These are phyloP conservation scores for Royoungia palumana DNA, from an alignment of 768 basidiomycete genomes.

Conservation along the genomic window DNA sequence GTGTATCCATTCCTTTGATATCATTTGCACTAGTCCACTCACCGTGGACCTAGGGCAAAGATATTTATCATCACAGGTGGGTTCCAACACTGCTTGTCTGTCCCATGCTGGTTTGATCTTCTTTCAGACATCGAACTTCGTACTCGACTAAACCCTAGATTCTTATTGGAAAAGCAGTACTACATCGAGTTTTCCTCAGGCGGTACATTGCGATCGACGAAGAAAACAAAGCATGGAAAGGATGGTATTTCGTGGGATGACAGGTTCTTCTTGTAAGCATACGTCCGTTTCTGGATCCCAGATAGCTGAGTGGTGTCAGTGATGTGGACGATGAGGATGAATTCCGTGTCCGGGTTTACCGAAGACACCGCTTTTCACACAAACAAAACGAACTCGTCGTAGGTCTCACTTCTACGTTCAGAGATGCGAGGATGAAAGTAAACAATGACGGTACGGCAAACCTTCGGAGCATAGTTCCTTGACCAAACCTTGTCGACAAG, in stretches of 20 bases:
- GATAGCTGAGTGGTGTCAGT: background rate
- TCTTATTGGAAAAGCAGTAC: background rate
- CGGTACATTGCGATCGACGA: background rate
- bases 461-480: no score
- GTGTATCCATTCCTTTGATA: no score
- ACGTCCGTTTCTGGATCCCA: no score
- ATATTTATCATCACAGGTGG: slow-evolving; percentile 1
- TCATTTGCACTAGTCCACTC: no score
- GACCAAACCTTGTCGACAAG: background rate
- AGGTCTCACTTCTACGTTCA: no score
- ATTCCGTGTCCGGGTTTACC: background rate
- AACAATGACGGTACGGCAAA: background rate
- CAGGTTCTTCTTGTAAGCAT: background rate
- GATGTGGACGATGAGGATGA: background rate
- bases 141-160: background rate
- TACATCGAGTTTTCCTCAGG: background rate
- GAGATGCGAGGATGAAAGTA: background rate
- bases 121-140: slow-evolving; percentile 6
- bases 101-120: background rate
- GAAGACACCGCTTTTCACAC: background rate
- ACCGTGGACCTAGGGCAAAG: background rate
- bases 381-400: background rate
- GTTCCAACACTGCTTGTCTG: accelerated
- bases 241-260: background rate
- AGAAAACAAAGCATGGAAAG: background rate